A percentile compares a stretch with the other conserved stretches of the same genome.
phyloP scores from a whole-genome alignment of 371 early-diverging fungal species.

The Actinomucor elegans region DNA sequence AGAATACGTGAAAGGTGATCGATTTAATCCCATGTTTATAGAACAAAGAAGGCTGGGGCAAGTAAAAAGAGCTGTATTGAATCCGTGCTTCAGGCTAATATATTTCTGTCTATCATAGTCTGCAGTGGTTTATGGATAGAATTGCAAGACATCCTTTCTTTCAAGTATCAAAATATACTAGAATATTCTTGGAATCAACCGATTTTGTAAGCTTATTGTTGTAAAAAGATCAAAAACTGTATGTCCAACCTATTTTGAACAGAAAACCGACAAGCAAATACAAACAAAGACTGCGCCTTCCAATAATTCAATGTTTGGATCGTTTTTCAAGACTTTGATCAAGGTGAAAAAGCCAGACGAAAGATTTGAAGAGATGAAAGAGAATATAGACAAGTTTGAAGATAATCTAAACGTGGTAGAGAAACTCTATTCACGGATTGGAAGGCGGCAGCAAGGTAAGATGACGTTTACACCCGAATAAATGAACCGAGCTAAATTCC shows the following conservation, averaged over 20 bases:
- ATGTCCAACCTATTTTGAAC: slow-evolving; percentile 6
- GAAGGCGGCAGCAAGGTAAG: slow-evolving; percentile 73
- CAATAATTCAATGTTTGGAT: slow-evolving; percentile 77
- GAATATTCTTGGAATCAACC: slow-evolving; percentile 77
- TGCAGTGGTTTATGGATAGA: slow-evolving; percentile 83
- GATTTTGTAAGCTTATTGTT: slow-evolving; percentile 59
- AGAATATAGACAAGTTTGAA: slow-evolving; percentile 78
- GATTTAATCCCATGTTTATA: slow-evolving; percentile 88
- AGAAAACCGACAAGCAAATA: slow-evolving; percentile 14
- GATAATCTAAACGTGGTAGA: slow-evolving; percentile 81
- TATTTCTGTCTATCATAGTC: slow-evolving; percentile 24
- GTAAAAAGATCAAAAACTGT: neutral
- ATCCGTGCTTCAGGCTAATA: no score
- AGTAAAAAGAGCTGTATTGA: no score
- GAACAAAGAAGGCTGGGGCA: slow-evolving; percentile 74
- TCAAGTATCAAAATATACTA: slow-evolving; percentile 67
- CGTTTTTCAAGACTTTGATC: slow-evolving; percentile 79
- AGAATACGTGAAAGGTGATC: slow-evolving; percentile 93
- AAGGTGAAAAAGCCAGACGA: slow-evolving; percentile 89
- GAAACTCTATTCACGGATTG: slow-evolving; percentile 71
- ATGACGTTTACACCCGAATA: slow-evolving; percentile 14
- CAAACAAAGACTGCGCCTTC: slow-evolving; percentile 49
- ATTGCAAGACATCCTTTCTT: slow-evolving; percentile 81
- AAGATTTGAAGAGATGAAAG: slow-evolving; percentile 79
- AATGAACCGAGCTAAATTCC: neutral